Base-by-base conservation (phyloP, 306 rosid species). In the Pterocarpus santalinus region DNA sequence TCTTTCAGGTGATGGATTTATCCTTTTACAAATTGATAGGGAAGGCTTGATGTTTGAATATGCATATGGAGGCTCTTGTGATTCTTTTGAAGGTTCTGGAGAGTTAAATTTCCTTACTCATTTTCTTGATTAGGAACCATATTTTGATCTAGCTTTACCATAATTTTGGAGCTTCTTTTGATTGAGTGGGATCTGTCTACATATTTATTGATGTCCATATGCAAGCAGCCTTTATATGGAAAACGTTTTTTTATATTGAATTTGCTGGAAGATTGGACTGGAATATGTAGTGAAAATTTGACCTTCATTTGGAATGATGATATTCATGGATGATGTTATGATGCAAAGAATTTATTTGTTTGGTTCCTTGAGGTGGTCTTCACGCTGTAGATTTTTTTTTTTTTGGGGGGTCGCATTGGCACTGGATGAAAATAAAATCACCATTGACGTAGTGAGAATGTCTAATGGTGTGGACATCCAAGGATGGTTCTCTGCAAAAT, bases 1-100 rank as follows among this genome's bases (percentile, higher is more conserved):
- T 76, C 65, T 79, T 86, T 82, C 63, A 44, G 76, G 72, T 81
- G 78, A 67, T 78, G 63, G 86, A 76, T 81, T 88, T 77, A 66
- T 78, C 72, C n/a, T 55, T 73, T 87, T 77, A 47, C 33, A 38
- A 61, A 73, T 88, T 85, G 86, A 77, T 83, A 66, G 86, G 51
- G 38, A 36, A 76, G 77, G 82, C 35, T 75, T 84, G 75, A 77
- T 75, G 57, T 66, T 71, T 68, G 75, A 66, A 46, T 66, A 69
- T 69, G 78, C 80, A 72, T 72, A 63, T 76, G 69, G 88, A 75
- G 89, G 83, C 74, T 79, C 80, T 73, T 80, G 85, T 82, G 81
- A 81, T 87, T 69, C 35, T 64, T 62, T 46, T 82, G 75, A 80
- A 11, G 78, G 80, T 77, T 75, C 53, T 74, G 63, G 75, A 62